Evolutionary conservation across 2,329 filamentous ascomycete species (phyloP).

Genomic region (Monilinia polystroma): DNA sequence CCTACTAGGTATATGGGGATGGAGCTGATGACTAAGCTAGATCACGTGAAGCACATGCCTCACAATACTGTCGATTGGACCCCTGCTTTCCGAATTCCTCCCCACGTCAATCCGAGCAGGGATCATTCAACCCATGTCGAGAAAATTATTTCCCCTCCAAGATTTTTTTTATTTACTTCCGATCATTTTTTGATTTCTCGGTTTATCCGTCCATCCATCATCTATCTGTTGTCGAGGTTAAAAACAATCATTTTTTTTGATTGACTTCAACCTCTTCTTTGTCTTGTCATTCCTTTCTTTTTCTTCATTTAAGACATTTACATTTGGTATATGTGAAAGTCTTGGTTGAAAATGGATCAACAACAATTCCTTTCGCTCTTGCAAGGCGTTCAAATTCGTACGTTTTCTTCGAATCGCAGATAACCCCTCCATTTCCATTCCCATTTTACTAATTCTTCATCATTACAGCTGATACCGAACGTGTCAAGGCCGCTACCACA

Average conservation of each 20-base stretch:
- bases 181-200: not conserved
- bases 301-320: conserved; percentile 11
- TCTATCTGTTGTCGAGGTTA: not conserved
- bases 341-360: conserved; percentile 62
- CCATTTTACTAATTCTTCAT: conserved; percentile 34
- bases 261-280: not conserved
- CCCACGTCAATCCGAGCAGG: too few relatives aligned
- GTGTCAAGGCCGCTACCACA: conserved; percentile 85
- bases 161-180: not conserved
- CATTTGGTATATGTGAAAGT: conserved; percentile 16
- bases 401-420: conserved; percentile 44
- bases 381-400: conserved; percentile 83
- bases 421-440: not conserved
- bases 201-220: not conserved
- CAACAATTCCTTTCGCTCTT: conserved; percentile 84
- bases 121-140: not conserved
- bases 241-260: not conserved
- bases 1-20: too few relatives aligned
- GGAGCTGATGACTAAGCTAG: too few relatives aligned
- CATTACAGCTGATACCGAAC: conserved; percentile 76
- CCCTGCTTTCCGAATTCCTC: too few relatives aligned
- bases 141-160: conserved; percentile 1
- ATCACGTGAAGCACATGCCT: too few relatives aligned
- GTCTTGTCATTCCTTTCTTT: conserved; percentile 3
- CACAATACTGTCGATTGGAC: too few relatives aligned